Base-by-base conservation (phyloP, 495 filamentous ascomycete species). In the Penicillium lividum region DNA sequence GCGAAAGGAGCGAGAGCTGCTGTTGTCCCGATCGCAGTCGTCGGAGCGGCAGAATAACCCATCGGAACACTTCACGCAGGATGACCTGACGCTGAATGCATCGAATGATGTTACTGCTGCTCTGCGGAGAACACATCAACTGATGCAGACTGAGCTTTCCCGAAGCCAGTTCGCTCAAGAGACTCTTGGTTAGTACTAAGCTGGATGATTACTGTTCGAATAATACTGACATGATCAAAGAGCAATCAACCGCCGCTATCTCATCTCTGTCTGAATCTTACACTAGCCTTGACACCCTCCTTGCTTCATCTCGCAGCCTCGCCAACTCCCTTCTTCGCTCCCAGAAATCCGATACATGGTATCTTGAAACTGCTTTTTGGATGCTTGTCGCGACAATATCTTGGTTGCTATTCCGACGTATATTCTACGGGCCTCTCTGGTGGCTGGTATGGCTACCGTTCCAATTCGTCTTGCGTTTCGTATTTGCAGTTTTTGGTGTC, bases 261-360 rank as follows among this genome's bases (percentile, higher is more conserved):
- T 82, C 81, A 6, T 86, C 90, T 38, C 81, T 99, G 4, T 85
- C 86, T 3, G 86, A 92, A 60, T 86, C 82, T 1, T 99, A 99
- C 66, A 85, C 77, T 34, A 82, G 82, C 29, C 82, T 98, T 15
- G 91, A 93, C 63, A 82, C 82, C 30, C 77, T 98, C 54, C 76
- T 99, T 28, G 76, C 84, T 1, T 86, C 81, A 36, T 89, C 87
- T 18, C 82, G 86, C 56, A 87, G 84, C 56, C 82, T 99, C 15
- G 82, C 97, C 10, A 83, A 82, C 15, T 90, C 89, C 27, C 76
- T 99, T 47, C 77, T 97, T 34, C 84, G 84, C 62, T 92, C 89
- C 31, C 90, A 93, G 66, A 97, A 97, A 76, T 92, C 87, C 42
- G 94, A 98, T 71, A 94, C 91, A 4, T 99, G 94, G 94, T 99